A percentile compares a stretch with the other conserved stretches of the same genome.
phyloP scores from a whole-genome alignment of 176 grass and related monocot genomes.

The Dactylis glomerata region DNA sequence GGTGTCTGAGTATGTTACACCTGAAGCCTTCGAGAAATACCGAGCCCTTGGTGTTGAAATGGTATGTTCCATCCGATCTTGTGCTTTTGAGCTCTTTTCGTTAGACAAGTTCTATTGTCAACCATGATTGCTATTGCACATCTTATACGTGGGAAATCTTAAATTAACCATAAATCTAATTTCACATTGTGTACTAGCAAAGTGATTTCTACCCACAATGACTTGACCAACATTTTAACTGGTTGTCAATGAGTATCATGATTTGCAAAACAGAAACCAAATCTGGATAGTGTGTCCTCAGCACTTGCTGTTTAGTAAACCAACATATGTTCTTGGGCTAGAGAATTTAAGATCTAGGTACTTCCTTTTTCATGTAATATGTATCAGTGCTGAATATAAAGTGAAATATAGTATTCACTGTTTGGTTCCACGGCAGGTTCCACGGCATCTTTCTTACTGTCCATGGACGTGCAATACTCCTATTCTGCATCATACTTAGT shows the following conservation, averaged over 20 bases:
- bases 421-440: background rate
- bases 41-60: slow-evolving; percentile 73
- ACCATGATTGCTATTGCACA: background rate
- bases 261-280: background rate
- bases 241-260: background rate
- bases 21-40: slow-evolving; percentile 87
- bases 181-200: background rate
- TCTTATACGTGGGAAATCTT: background rate
- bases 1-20: slow-evolving; percentile 94
- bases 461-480: background rate
- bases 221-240: background rate
- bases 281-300: background rate
- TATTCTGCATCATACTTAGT: background rate
- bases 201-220: background rate
- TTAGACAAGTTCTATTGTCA: background rate
- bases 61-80: slow-evolving; percentile 43
- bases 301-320: background rate
- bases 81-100: background rate
- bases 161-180: background rate
- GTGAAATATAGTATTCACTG: background rate
- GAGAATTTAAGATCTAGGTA: background rate
- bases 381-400: background rate
- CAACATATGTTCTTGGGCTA: background rate
- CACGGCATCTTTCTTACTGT: background rate
- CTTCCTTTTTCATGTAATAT: slow-evolving; percentile 1